These are phyloP conservation scores for Fusarium graminum DNA, from an alignment of 2,329 filamentous ascomycete species.

Conservation along the genomic window DNA sequence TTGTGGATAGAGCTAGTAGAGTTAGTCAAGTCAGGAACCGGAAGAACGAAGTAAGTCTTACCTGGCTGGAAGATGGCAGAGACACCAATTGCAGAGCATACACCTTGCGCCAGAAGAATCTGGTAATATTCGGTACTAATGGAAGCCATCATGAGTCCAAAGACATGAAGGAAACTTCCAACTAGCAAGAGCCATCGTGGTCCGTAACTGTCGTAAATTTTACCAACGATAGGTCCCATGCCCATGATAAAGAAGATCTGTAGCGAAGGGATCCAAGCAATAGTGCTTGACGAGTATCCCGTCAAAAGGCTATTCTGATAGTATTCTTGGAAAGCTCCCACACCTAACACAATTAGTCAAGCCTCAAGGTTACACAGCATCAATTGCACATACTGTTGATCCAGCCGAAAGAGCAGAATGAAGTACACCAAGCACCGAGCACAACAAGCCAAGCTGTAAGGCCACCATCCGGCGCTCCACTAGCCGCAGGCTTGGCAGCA, in stretches of 20 bases:
- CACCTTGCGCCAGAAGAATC: constrained; percentile 56
- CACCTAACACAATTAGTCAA: constrained; percentile 43
- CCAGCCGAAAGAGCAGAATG: constrained; percentile 59
- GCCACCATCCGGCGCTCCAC: constrained; percentile 33
- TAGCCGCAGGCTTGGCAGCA: not conserved
- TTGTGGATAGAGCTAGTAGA: constrained; percentile 46
- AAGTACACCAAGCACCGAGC: constrained; percentile 57
- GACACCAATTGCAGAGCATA: constrained; percentile 55
- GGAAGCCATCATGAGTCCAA: constrained; percentile 73
- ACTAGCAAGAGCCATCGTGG: constrained; percentile 66
- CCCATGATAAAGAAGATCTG: constrained; percentile 68
- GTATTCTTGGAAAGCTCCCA: constrained; percentile 70
- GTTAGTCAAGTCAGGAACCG: not conserved
- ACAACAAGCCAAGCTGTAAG: constrained; percentile 56
- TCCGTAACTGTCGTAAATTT: constrained; percentile 72
- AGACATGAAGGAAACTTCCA: constrained; percentile 68
- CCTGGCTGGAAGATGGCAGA: constrained; percentile 53
- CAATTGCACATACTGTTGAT: constrained; percentile 59
- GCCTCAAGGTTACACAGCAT: not conserved
- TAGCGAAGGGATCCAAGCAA: constrained; percentile 73
- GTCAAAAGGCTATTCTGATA: constrained; percentile 65
- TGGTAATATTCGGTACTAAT: constrained; percentile 60
- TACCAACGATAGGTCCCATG: constrained; percentile 71
- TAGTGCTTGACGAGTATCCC: constrained; percentile 64
- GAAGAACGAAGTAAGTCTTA: not conserved